Evolutionary conservation across 306 rosid species (phyloP), one percentile per base, ranked within the genome.

Genomic region (Sechiopsis laciniata): DNA sequence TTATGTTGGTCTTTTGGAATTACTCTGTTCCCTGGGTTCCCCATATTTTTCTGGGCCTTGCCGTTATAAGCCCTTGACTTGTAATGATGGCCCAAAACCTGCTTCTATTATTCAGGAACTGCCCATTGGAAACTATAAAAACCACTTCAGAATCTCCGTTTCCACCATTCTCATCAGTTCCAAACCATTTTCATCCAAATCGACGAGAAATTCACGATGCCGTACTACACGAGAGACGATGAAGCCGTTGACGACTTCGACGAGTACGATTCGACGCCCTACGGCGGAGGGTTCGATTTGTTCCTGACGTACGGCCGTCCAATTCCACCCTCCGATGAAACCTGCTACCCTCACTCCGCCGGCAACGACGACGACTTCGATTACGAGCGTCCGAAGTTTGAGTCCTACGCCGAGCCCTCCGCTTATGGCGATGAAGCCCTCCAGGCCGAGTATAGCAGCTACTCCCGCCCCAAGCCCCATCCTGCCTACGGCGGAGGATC

Each of bases 351-450:
- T 0, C 24, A 65, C 69, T 76, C 90, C 71, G 52, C 50, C 74
- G 1, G 80, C 50, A 62, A 62, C 79, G 56, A 87, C 26, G 81
- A 78, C 1, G 81, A 84, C 0, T 77, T 88, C 51, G 97, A 92
- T 50, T 92, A 89, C 76, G 95, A 89, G 59, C 97, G 96, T 35
- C 95, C 97, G 5, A 85, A 81, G 17, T 88, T 83, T 76, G 19
- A 82, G 0, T 88, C 95, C 20, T 3, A 48, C 10, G 58, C 87
- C 4, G 82, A 88, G 68, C 97, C 97, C 58, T 82, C 87, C 40
- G 96, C 97, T 52, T 92, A 92, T 9, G 84, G 71, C 8, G 87
- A 88, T 4, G 89, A 85, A 15, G 97, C 95, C 20, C 87, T 84
- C 6, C 78, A 84, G 6, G 73, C 83, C 0, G 97, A 92, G 79